Conservation (phyloP, 176 grass and related monocot genomes). For the Juncus inflexus region DNA sequence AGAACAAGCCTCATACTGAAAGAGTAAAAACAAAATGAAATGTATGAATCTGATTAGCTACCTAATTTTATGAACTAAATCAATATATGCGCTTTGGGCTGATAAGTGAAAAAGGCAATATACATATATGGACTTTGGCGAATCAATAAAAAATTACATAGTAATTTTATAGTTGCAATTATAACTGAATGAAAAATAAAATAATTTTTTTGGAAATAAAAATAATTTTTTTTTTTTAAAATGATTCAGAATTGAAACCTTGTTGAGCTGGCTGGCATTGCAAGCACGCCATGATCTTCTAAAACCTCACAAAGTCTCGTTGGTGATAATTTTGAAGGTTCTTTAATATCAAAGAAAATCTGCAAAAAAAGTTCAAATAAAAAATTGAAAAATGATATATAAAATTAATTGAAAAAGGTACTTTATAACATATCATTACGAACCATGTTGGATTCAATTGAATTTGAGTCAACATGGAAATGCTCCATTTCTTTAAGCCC, state of each 20-base stretch:
- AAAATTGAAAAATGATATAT: background rate
- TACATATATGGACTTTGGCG: background rate
- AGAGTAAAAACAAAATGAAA: background rate
- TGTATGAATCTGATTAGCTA: background rate
- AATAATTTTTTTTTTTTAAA: too few species aligned
- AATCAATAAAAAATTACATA: too few species aligned
- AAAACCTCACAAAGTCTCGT: slow-evolving; percentile 55
- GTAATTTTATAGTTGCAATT: too few species aligned
- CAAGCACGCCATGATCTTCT: slow-evolving; percentile 63
- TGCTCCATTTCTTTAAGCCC: slow-evolving; percentile 74
- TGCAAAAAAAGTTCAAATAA: slow-evolving; percentile 13
- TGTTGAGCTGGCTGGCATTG: slow-evolving; percentile 66
- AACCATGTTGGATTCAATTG: slow-evolving; percentile 90
- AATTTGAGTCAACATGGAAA: slow-evolving; percentile 43
- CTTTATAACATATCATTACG: background rate
- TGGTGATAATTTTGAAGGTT: slow-evolving; percentile 46
- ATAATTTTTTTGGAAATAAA: too few species aligned
- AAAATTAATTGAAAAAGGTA: slow-evolving; percentile 1
- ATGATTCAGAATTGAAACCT: slow-evolving; percentile 31
- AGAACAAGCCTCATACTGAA: slow-evolving; percentile 82
- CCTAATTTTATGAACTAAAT: background rate
- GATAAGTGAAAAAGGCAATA: background rate
- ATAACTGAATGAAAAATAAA: too few species aligned
- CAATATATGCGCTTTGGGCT: background rate
- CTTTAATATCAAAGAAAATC: slow-evolving; percentile 68